Percentiles rank a stretch among this genome's conserved stretches.
phyloP scores from a whole-genome alignment of 2,329 filamentous ascomycete species.

The Aquanectria penicillioides region DNA sequence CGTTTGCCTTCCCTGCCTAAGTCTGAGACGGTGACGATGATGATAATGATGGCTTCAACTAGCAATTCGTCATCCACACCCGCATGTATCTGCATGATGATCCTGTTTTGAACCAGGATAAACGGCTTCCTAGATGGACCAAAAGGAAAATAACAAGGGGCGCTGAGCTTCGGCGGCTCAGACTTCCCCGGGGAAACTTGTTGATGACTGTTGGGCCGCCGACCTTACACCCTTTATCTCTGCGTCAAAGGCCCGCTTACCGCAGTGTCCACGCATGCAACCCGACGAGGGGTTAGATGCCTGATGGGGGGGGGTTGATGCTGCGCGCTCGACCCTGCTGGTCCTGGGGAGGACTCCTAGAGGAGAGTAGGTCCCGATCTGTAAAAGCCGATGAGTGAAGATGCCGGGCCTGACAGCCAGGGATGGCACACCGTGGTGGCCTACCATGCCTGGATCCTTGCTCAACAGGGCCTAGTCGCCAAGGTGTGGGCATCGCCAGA shows the following conservation, averaged over 20 bases:
- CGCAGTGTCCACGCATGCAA: slow-evolving; percentile 7
- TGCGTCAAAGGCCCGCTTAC: slow-evolving; percentile 3
- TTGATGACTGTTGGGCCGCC: neutral
- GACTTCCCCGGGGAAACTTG: no score
- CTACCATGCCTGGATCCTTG: neutral
- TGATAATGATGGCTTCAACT: no score
- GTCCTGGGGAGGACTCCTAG: neutral
- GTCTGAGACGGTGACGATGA: no score
- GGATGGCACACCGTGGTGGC: neutral
- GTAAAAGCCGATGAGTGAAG: slow-evolving; percentile 6
- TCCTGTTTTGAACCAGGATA: no score
- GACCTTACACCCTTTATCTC: neutral
- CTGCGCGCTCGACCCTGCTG: neutral
- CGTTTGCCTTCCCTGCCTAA: no score
- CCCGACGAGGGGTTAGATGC: neutral
- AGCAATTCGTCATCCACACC: no score
- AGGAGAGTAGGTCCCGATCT: slow-evolving; percentile 1
- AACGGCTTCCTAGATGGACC: no score
- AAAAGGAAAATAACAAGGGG: no score
- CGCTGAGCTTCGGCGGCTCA: no score
- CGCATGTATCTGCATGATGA: no score
- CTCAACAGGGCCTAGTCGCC: neutral
- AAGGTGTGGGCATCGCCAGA: neutral
- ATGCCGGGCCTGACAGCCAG: slow-evolving; percentile 3
- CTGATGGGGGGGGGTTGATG: neutral